These are phyloP conservation scores for Protea cynaroides DNA, from an alignment of 164 flowering plant genomes.

Conservation along the genomic window DNA sequence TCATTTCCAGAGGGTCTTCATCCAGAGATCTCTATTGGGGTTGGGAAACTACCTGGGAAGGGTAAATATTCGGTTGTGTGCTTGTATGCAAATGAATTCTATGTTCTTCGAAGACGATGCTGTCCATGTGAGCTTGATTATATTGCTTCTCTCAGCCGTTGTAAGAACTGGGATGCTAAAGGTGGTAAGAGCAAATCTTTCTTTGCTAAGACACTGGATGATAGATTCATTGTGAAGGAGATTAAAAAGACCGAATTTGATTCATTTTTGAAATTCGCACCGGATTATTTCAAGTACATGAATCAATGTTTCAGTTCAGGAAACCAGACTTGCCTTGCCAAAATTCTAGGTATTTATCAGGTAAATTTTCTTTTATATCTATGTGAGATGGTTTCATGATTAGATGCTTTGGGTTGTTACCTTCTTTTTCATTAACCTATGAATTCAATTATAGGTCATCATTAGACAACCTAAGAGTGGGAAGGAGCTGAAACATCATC, in stretches of 20 bases:
- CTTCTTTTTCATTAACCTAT: background rate
- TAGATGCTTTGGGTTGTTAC: background rate
- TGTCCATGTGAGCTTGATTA: constrained; percentile 73
- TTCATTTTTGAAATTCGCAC: constrained; percentile 76
- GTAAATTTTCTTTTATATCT: constrained; percentile 25
- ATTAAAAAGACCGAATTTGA: constrained; percentile 81
- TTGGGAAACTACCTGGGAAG: constrained; percentile 43
- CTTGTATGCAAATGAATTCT: constrained; percentile 55
- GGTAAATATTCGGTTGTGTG: constrained; percentile 72
- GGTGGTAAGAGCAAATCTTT: constrained; percentile 93
- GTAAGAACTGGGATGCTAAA: constrained; percentile 86
- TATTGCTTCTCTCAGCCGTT: constrained; percentile 84
- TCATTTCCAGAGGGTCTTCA: constrained; percentile 31
- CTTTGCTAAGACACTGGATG: constrained; percentile 93
- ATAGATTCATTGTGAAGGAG: constrained; percentile 82
- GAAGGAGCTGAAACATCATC: constrained; percentile 59
- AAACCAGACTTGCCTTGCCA: constrained; percentile 89
- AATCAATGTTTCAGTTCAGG: constrained; percentile 52
- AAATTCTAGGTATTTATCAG: constrained; percentile 94
- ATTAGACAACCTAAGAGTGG: constrained; percentile 55
- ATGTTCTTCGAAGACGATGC: constrained; percentile 54
- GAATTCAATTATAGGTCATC: constrained; percentile 46
- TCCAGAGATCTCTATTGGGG: constrained; percentile 54
- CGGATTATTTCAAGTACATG: constrained; percentile 72
- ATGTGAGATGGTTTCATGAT: background rate